A percentile compares a stretch with the other conserved stretches of the same genome.
Evolutionary conservation across 208 protist species (phyloP).

Genomic region (Leishmania major): DNA sequence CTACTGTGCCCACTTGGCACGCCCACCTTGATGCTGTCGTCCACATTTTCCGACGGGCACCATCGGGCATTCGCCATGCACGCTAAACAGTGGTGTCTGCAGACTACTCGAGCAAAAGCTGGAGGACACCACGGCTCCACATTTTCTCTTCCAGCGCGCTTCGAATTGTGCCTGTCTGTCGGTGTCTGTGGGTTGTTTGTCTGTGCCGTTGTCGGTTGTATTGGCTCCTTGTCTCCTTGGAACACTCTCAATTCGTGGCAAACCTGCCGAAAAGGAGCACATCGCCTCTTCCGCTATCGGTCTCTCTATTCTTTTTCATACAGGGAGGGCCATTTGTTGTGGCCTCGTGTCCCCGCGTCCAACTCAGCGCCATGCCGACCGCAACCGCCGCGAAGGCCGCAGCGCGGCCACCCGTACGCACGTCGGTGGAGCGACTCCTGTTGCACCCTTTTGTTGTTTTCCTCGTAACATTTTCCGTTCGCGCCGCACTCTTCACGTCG

Average conservation of each 20-base stretch:
- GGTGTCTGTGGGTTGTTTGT: not conserved
- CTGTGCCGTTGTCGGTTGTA: not conserved
- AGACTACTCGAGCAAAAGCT: not conserved
- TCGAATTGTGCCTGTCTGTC: not conserved
- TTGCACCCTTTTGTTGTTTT: conserved; percentile 23
- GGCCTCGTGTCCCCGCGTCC: not conserved
- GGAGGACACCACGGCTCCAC: not conserved
- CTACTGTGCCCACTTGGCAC: not conserved
- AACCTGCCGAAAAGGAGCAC: not conserved
- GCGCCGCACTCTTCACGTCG: conserved; percentile 8
- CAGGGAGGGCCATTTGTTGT: not conserved
- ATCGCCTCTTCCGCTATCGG: not conserved
- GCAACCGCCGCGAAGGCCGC: not conserved
- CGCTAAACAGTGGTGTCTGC: not conserved
- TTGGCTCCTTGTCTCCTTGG: no score
- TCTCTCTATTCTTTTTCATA: not conserved
- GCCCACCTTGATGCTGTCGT: not conserved
- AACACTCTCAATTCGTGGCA: not conserved
- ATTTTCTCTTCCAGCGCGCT: not conserved
- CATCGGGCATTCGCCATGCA: not conserved
- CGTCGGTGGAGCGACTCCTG: conserved; percentile 15
- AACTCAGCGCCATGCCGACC: not conserved
- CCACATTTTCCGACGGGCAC: not conserved
- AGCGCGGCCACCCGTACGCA: not conserved
- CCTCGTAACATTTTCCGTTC: conserved; percentile 17